These are phyloP conservation scores for Rhodosporidiobolus sp. DNA, from an alignment of 768 basidiomycete genomes.

Conservation along the genomic window DNA sequence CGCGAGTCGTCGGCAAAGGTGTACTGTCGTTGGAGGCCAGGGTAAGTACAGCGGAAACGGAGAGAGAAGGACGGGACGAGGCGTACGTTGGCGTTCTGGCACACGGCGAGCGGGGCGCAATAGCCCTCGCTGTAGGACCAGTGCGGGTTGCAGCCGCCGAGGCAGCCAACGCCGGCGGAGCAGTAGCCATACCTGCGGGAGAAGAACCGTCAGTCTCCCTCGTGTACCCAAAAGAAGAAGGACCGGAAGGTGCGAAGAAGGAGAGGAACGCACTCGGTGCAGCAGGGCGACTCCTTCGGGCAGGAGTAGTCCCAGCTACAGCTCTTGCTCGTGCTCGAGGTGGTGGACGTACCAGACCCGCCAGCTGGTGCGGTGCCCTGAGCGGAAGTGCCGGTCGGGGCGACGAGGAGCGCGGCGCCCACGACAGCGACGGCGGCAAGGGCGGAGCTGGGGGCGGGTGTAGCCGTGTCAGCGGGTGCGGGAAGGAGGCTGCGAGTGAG, in stretches of 20 bases:
- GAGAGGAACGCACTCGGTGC: slow-evolving; percentile 42
- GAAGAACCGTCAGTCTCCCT: neutral
- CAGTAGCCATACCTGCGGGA: slow-evolving; percentile 40
- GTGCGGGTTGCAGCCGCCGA: slow-evolving; percentile 47
- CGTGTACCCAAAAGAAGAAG: neutral
- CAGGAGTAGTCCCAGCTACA: slow-evolving; percentile 31
- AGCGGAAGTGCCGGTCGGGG: neutral
- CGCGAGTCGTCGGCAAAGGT: slow-evolving; percentile 34
- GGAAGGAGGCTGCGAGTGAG: too few species aligned
- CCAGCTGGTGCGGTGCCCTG: slow-evolving; percentile 19
- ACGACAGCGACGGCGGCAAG: too few species aligned
- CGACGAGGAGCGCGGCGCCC: neutral
- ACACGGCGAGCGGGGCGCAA: slow-evolving; percentile 42
- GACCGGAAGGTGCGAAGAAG: neutral
- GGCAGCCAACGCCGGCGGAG: slow-evolving; percentile 41
- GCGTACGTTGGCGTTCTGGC: slow-evolving; percentile 35
- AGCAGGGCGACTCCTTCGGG: slow-evolving; percentile 43
- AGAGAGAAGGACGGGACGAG: slow-evolving; percentile 16
- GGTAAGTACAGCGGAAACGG: slow-evolving; percentile 12
- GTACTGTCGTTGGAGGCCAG: slow-evolving; percentile 30
- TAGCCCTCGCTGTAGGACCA: slow-evolving; percentile 41
- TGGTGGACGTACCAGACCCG: neutral
- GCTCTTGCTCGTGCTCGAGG: neutral
- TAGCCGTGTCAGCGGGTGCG: too few species aligned
- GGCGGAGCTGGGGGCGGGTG: too few species aligned